A percentile compares a stretch with the other conserved stretches of the same genome.
These are phyloP conservation scores for Salix caprea DNA, from an alignment of 345 rosid genomes.

Conservation along the genomic window DNA sequence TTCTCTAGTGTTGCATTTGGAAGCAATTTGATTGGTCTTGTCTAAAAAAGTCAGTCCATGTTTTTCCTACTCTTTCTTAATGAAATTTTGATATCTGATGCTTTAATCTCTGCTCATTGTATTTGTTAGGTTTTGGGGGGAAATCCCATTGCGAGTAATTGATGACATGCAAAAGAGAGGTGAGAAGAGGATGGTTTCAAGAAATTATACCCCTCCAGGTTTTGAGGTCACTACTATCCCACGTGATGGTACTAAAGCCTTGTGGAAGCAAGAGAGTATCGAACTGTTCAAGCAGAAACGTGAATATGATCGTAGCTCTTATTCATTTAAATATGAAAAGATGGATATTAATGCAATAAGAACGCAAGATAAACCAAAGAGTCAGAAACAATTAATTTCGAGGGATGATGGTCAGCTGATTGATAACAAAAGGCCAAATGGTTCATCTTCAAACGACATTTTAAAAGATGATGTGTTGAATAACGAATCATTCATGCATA, in stretches of 20 bases:
- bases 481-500: not conserved
- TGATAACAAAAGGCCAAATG: constrained; percentile 7
- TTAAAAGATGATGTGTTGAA: not conserved
- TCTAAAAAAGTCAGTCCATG: not conserved
- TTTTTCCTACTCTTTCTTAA: not conserved
- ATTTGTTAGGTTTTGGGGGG: constrained; percentile 11
- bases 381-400: not conserved
- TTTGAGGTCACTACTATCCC: not conserved
- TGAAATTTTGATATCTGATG: not conserved
- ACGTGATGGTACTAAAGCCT: not conserved
- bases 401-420: constrained; percentile 2
- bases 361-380: not conserved
- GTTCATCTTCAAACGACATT: not conserved
- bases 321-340: not conserved
- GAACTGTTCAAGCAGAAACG: not conserved
- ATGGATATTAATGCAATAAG: not conserved
- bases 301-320: constrained; percentile 2
- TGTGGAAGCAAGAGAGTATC: constrained; percentile 8
- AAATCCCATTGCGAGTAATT: constrained; percentile 9
- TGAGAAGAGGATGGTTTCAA: not conserved
- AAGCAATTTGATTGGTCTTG: not conserved
- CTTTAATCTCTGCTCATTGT: not conserved
- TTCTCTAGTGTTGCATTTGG: not conserved
- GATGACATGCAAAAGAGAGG: constrained; percentile 6
- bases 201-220: constrained; percentile 1